These are phyloP conservation scores for Ogataea trehalophila DNA, from an alignment of 805 yeast species.

Conservation along the genomic window DNA sequence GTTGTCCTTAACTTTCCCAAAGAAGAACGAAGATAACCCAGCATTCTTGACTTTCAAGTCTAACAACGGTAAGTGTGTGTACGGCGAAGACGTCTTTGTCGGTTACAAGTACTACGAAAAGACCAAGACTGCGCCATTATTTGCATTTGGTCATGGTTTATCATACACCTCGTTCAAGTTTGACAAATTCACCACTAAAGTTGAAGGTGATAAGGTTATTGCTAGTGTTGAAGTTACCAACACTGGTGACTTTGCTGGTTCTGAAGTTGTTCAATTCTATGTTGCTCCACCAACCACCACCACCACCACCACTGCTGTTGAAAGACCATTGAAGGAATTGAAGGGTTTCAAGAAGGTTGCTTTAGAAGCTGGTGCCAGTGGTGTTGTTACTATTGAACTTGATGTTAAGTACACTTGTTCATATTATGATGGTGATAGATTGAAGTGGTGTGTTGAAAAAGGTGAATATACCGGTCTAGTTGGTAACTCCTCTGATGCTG, in stretches of 20 bases:
- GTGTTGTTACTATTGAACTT: constrained; percentile 33
- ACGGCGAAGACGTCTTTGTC: constrained; percentile 63
- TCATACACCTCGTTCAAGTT: constrained; percentile 52
- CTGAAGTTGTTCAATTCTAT: constrained; percentile 55
- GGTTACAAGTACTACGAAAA: constrained; percentile 62
- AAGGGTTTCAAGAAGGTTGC: constrained; percentile 51
- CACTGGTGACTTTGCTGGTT: constrained; percentile 44
- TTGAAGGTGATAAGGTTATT: constrained; percentile 10
- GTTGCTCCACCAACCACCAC: constrained; percentile 35
- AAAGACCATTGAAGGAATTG: constrained; percentile 55
- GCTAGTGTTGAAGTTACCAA: constrained; percentile 41
- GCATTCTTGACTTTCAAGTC: constrained; percentile 48
- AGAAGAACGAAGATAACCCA: constrained; percentile 48
- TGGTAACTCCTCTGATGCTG: constrained; percentile 31
- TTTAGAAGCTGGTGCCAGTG: constrained; percentile 40
- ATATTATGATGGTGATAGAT: constrained; percentile 44
- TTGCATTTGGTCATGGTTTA: constrained; percentile 61
- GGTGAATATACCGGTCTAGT: constrained; percentile 47
- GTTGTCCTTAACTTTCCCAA: constrained; percentile 52
- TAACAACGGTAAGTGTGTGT: constrained; percentile 48
- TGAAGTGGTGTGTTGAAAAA: constrained; percentile 47
- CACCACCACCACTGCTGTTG: constrained; percentile 22
- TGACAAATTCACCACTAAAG: constrained; percentile 34
- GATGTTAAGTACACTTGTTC: constrained; percentile 48
- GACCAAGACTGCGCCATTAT: constrained; percentile 40